Conservation (phyloP, 257 asterid genomes). For the Asclepias syriaca region DNA sequence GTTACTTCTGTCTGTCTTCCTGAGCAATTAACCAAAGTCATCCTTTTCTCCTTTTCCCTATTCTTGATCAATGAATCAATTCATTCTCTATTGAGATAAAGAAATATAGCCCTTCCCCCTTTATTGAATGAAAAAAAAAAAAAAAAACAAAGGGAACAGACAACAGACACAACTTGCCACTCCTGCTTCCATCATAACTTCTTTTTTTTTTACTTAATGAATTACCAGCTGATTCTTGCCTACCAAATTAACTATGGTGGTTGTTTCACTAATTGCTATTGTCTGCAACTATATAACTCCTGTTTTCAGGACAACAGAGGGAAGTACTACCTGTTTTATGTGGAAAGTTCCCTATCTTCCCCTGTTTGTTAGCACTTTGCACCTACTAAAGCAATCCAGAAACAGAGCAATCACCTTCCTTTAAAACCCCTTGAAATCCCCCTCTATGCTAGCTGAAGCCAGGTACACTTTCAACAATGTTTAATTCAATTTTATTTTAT, state of each 20-base stretch:
- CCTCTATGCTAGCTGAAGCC: too few relatives aligned
- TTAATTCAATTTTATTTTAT: too few relatives aligned
- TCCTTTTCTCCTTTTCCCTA: neutral
- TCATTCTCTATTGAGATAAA: neutral
- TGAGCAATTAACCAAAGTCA: conserved; percentile 3
- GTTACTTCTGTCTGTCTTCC: neutral
- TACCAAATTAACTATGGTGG: neutral
- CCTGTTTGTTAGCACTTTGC: neutral
- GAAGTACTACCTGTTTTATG: conserved; percentile 7
- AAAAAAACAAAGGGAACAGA: neutral
- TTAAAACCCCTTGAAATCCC: conserved; percentile 11
- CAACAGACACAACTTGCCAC: neutral
- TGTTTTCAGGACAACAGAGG: neutral
- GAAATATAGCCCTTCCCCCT: neutral
- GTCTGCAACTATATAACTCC: neutral
- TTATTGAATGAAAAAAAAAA: too few relatives aligned
- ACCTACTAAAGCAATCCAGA: neutral
- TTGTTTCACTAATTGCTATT: neutral
- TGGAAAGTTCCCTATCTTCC: conserved; percentile 11
- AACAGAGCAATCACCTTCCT: conserved; percentile 13
- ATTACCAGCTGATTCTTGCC: neutral
- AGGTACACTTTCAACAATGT: too few relatives aligned
- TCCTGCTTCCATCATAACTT: neutral
- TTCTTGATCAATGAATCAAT: neutral
- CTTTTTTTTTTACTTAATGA: neutral